These are phyloP conservation scores for Talaromyces sp. DNA, from an alignment of 2,329 filamentous ascomycete genomes.

Conservation along the genomic window DNA sequence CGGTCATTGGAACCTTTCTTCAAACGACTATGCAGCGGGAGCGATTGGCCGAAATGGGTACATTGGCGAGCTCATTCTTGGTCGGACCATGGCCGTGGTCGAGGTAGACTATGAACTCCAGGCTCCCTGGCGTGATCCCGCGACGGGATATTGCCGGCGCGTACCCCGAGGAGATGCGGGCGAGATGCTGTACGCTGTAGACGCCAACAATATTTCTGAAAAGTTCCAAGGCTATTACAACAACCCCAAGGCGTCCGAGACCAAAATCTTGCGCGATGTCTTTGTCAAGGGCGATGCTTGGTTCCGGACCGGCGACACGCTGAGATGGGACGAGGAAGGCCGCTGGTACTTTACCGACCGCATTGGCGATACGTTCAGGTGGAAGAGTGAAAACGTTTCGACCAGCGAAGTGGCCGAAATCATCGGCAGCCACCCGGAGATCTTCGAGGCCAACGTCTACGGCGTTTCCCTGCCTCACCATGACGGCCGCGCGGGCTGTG, in stretches of 20 bases:
- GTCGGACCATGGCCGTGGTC: conserved; percentile 53
- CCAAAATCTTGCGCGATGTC: conserved; percentile 70
- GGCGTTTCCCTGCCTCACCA: conserved; percentile 74
- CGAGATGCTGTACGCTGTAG: conserved; percentile 69
- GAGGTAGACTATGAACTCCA: conserved; percentile 68
- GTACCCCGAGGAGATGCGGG: conserved; percentile 60
- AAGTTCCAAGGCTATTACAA: conserved; percentile 80
- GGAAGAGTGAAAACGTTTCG: conserved; percentile 75
- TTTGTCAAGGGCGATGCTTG: conserved; percentile 72
- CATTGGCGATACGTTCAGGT: conserved; percentile 51
- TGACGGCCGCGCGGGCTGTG: conserved; percentile 79
- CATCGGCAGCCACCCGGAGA: conserved; percentile 59
- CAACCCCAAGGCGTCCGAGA: conserved; percentile 63
- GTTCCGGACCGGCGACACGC: conserved; percentile 79
- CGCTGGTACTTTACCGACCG: conserved; percentile 72
- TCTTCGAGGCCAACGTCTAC: conserved; percentile 81
- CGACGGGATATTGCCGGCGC: conserved; percentile 62
- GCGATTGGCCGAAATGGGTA: conserved; percentile 70
- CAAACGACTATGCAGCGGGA: conserved; percentile 68
- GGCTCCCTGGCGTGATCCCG: conserved; percentile 60
- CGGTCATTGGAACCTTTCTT: conserved; percentile 66
- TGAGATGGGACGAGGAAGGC: conserved; percentile 66
- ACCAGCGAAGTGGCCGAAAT: conserved; percentile 76
- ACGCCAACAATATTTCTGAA: conserved; percentile 56
- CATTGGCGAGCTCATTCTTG: conserved; percentile 54